Conservation (phyloP, 345 rosid genomes). For the Sapria himalayana region DNA sequence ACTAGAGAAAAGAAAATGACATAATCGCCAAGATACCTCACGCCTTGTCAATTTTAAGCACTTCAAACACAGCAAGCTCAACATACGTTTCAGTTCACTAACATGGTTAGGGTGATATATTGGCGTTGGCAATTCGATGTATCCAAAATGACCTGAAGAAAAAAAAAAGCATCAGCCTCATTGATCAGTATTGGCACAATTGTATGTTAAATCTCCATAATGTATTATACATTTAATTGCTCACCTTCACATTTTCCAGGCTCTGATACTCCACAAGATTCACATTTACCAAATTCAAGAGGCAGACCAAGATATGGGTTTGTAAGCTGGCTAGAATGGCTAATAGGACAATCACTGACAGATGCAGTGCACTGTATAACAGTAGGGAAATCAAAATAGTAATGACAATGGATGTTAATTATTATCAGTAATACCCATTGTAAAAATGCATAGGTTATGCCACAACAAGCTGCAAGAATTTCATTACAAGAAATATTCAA, state of each 20-base stretch:
- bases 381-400: neutral
- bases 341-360: slow-evolving; percentile 39
- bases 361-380: slow-evolving; percentile 43
- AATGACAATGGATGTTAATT: neutral
- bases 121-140: slow-evolving; percentile 58
- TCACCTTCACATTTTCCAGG: slow-evolving; percentile 72
- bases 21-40: too few species aligned
- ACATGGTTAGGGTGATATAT: slow-evolving; percentile 84
- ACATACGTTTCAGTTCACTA: slow-evolving; percentile 45
- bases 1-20: too few species aligned
- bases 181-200: too few species aligned
- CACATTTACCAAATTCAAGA: slow-evolving; percentile 77
- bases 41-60: slow-evolving; percentile 56
- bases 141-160: slow-evolving; percentile 81
- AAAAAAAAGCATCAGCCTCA: too few species aligned
- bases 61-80: slow-evolving; percentile 66
- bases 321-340: slow-evolving; percentile 55
- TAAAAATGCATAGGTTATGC: neutral
- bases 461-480: neutral
- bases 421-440: slow-evolving; percentile 1
- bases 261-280: slow-evolving; percentile 77
- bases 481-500: neutral
- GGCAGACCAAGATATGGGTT: slow-evolving; percentile 88
- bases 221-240: too few species aligned
- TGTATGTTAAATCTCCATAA: too few species aligned